Conservation (phyloP, 768 basidiomycete genomes). For the Chalciporus pseudorubinellus region DNA sequence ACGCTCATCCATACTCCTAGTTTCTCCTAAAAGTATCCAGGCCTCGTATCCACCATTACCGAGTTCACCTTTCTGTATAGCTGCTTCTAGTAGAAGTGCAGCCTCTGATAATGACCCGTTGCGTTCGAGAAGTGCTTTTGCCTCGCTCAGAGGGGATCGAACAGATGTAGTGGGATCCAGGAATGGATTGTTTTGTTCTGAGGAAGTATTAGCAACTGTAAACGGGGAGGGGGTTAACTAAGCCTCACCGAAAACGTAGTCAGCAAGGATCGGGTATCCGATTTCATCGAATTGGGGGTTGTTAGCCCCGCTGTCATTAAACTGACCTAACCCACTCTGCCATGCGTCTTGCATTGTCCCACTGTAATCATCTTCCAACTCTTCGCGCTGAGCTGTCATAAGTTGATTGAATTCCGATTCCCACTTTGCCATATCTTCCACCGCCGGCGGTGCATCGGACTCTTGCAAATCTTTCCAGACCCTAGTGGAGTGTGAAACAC, state of each 20-base stretch:
- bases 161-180: constrained; percentile 48
- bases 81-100: constrained; percentile 84
- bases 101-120: constrained; percentile 89
- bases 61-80: constrained; percentile 77
- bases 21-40: constrained; percentile 91
- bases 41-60: constrained; percentile 84
- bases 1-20: constrained; percentile 85
- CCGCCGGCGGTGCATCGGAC: constrained; percentile 53
- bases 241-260: constrained; percentile 75
- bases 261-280: constrained; percentile 70
- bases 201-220: constrained; percentile 4
- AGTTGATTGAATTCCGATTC: constrained; percentile 80
- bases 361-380: constrained; percentile 62
- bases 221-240: background rate
- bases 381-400: constrained; percentile 66
- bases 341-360: constrained; percentile 61
- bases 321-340: constrained; percentile 53
- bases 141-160: constrained; percentile 59
- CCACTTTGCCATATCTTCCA: constrained; percentile 74
- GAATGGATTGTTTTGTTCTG: constrained; percentile 74
- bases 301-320: constrained; percentile 31
- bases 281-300: constrained; percentile 59
- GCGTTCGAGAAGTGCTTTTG: constrained; percentile 70
- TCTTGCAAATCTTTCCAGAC: constrained; percentile 62
- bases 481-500: constrained; percentile 33